These are phyloP conservation scores for Penstemon newberryi DNA, from an alignment of 257 asterid genomes.

Conservation along the genomic window DNA sequence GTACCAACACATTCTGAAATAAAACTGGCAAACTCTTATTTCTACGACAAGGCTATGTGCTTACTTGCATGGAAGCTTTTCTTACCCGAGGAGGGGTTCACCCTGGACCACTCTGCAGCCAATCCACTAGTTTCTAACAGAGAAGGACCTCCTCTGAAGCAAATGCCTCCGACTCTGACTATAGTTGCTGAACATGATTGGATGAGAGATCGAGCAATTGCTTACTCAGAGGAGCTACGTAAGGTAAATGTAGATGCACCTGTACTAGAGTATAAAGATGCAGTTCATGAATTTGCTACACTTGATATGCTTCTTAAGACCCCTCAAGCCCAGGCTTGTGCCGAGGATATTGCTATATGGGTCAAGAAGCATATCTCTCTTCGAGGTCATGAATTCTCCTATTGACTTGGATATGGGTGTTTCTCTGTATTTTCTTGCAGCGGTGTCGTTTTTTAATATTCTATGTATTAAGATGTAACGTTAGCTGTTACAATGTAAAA, in stretches of 20 bases:
- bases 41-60: conserved; percentile 90
- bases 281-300: conserved; percentile 88
- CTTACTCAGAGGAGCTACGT: conserved; percentile 89
- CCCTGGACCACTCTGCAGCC: conserved; percentile 79
- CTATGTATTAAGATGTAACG: conserved; percentile 18
- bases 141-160: conserved; percentile 69
- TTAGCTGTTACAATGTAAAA: neutral
- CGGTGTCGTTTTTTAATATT: conserved; percentile 33
- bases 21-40: conserved; percentile 80
- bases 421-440: conserved; percentile 15
- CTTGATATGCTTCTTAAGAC: conserved; percentile 82
- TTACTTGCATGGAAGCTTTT: conserved; percentile 78
- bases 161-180: conserved; percentile 89
- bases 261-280: conserved; percentile 84
- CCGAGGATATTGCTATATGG: conserved; percentile 90
- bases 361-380: conserved; percentile 86
- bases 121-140: conserved; percentile 62
- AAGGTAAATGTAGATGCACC: conserved; percentile 90
- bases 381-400: conserved; percentile 89
- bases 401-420: conserved; percentile 40
- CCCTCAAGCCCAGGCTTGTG: conserved; percentile 89
- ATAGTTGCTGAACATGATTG: conserved; percentile 88
- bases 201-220: conserved; percentile 94
- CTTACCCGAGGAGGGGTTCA: conserved; percentile 74
- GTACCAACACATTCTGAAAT: conserved; percentile 85